Conservation (phyloP, 345 rosid genomes). For the Citrus medica region DNA sequence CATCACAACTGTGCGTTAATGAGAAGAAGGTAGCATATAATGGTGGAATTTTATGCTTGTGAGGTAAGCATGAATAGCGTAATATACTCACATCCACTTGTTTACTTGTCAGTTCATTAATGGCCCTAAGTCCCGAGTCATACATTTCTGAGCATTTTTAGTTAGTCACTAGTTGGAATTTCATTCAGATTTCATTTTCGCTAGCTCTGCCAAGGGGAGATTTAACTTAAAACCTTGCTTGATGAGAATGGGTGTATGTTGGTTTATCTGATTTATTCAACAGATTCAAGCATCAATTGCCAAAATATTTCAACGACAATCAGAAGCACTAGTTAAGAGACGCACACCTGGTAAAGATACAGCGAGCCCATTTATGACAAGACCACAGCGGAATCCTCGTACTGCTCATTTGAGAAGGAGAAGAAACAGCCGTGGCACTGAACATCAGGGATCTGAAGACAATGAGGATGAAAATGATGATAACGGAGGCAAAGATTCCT, state of each 20-base stretch:
- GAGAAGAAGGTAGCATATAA: background rate
- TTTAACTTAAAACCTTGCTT: background rate
- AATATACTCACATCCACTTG: background rate
- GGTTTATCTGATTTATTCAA: conserved; percentile 21
- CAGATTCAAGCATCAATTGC: conserved; percentile 97
- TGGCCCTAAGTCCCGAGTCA: too few species aligned
- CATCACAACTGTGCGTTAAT: background rate
- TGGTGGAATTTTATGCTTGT: background rate
- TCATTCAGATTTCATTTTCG: background rate
- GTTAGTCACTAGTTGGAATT: background rate
- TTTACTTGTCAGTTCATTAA: background rate
- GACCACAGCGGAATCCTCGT: conserved; percentile 54
- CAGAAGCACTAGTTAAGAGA: conserved; percentile 71
- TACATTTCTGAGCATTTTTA: background rate
- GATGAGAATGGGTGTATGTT: background rate
- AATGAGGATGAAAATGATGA: conserved; percentile 66
- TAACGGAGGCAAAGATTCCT: conserved; percentile 61
- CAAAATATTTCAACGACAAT: conserved; percentile 68
- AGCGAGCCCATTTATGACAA: conserved; percentile 29
- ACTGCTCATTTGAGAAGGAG: conserved; percentile 50
- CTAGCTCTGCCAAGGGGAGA: conserved; percentile 2
- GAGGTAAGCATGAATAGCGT: background rate
- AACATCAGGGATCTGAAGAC: conserved; percentile 62
- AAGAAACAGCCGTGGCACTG: conserved; percentile 51
- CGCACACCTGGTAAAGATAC: conserved; percentile 58